These are phyloP conservation scores for Silybum marianum DNA, from an alignment of 129 eudicot genomes.

Conservation along the genomic window DNA sequence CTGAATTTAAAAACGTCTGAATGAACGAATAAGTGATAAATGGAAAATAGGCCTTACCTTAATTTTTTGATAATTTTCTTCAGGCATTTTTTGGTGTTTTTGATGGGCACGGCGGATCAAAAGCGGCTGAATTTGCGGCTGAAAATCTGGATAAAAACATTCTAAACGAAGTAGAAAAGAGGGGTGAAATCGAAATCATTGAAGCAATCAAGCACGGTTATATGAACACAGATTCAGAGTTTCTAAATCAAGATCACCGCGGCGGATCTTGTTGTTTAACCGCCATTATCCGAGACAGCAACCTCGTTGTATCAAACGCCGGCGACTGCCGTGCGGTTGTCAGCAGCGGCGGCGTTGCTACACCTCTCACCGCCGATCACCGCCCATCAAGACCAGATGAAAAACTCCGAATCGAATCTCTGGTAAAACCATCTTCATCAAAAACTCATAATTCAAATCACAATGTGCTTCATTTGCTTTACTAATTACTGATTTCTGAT, in stretches of 20 bases:
- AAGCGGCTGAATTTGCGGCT: constrained; percentile 86
- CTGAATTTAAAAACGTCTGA: too few relatives aligned
- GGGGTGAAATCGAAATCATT: constrained; percentile 34
- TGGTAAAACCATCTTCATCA: constrained; percentile 11
- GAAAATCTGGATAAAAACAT: constrained; percentile 69
- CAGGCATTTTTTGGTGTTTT: constrained; percentile 90
- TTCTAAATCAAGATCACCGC: constrained; percentile 42
- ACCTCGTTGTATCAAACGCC: constrained; percentile 74
- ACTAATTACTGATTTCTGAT: too few relatives aligned
- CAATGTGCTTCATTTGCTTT: not conserved
- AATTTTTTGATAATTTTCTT: not conserved
- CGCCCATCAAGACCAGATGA: constrained; percentile 78
- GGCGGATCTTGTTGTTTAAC: constrained; percentile 84
- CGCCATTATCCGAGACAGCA: constrained; percentile 56
- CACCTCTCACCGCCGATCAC: constrained; percentile 77
- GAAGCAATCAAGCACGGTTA: constrained; percentile 65
- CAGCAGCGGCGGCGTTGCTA: constrained; percentile 64
- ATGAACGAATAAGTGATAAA: too few relatives aligned
- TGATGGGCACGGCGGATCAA: constrained; percentile 95
- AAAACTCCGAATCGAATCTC: constrained; percentile 57
- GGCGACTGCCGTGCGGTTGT: constrained; percentile 94
- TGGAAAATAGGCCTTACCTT: too few relatives aligned
- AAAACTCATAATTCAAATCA: not conserved
- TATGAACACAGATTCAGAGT: constrained; percentile 65
- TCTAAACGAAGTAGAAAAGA: constrained; percentile 41